Evolutionary conservation across 164 flowering plant genomes (phyloP).

Genomic region (Chimonanthus praecox): DNA sequence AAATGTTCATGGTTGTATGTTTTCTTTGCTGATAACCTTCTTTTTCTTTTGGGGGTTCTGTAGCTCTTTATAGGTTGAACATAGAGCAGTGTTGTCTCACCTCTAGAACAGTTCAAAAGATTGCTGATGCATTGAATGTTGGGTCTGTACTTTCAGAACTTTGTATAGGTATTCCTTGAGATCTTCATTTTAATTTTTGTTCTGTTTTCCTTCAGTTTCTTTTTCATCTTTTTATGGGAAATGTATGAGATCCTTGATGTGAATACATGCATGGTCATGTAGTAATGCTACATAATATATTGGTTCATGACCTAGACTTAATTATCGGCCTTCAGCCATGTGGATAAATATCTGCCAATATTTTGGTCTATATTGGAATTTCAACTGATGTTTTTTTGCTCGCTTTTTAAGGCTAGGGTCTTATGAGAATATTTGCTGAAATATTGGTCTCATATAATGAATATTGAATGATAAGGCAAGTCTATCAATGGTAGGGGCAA

Average conservation of each 20-base stretch:
- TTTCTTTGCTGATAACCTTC: constrained; percentile 7
- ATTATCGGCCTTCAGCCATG: no score
- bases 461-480: no score
- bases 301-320: no score
- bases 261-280: neutral
- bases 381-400: no score
- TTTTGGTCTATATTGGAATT: no score
- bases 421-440: no score
- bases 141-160: constrained; percentile 66
- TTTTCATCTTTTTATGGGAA: neutral
- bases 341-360: no score
- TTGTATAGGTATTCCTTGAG: constrained; percentile 47
- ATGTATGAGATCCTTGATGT: neutral
- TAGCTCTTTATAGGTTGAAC: constrained; percentile 80
- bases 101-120: constrained; percentile 82
- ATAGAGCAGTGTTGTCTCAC: constrained; percentile 83
- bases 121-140: constrained; percentile 68
- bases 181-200: neutral
- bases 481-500: no score
- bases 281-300: no score
- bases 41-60: constrained; percentile 8
- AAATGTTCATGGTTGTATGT: neutral
- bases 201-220: neutral
- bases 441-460: no score
- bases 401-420: no score